Evolutionary conservation across 1,284 basidiomycete genomes (phyloP).

Genomic region (Tilletia indica): DNA sequence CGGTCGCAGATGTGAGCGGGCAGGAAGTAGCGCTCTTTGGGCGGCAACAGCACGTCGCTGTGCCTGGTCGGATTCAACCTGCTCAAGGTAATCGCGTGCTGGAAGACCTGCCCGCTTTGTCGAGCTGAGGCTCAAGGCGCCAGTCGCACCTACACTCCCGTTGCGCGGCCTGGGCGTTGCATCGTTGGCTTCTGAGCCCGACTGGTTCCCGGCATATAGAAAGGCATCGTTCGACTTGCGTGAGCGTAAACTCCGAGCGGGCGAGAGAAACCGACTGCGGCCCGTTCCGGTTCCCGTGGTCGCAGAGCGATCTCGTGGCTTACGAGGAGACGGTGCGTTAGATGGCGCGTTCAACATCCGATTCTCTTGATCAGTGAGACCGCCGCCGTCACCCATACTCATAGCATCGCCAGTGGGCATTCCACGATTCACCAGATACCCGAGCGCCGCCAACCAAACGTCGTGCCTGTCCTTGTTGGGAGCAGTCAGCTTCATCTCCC

Average conservation of each 20-base stretch:
- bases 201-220: background rate
- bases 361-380: conserved; percentile 15
- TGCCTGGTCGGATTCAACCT: conserved; percentile 16
- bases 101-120: conserved; percentile 19
- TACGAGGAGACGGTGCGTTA: background rate
- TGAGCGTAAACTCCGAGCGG: conserved; percentile 11
- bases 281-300: background rate
- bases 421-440: conserved; percentile 39
- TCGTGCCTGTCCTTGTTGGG: conserved; percentile 91
- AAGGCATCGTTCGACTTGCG: conserved; percentile 15
- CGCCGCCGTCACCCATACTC: conserved; percentile 31
- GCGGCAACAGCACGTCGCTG: background rate
- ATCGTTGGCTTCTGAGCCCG: background rate
- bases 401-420: conserved; percentile 32
- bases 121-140: conserved; percentile 18
- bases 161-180: conserved; percentile 12
- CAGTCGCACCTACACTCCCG: conserved; percentile 13
- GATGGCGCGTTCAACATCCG: background rate
- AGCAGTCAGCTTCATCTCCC: conserved; percentile 97
- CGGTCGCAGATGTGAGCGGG: conserved; percentile 14
- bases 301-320: background rate
- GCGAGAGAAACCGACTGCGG: conserved; percentile 15
- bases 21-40: background rate
- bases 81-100: conserved; percentile 17
- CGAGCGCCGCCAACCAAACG: conserved; percentile 75